Evolutionary conservation across 2,329 filamentous ascomycete species (phyloP), one percentile per base, ranked within the genome.

Genomic region (Microsporum ferrugineum): DNA sequence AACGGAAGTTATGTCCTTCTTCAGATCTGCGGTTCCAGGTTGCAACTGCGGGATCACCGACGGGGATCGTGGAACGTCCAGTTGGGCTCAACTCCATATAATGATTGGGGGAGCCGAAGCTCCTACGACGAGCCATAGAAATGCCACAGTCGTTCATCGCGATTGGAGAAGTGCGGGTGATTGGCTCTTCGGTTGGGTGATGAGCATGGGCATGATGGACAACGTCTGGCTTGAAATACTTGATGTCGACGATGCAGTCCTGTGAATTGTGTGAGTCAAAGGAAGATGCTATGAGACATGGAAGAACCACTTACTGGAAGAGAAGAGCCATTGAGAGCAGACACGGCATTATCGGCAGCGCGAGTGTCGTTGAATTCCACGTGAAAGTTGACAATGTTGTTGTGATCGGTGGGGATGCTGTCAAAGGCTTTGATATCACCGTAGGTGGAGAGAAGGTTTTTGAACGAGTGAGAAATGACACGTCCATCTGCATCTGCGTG

Each of bases 401-500:
- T 64, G 59, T 73, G 70, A 8, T 65, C 65, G 33, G 63, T 67
- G 14, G 67, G 67, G 8, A 71, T 56, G 33, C 67, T 62, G 33
- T 68, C 66, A 59, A 76, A 72, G 1, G 70, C 66, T 63, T 72
- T 74, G 60, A 77, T 64, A 43, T 72, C 69, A 17, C 75, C 75
- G 64, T 74, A 76, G 14, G 70, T 71, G 57, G 67, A 68, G 17
- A 72, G 67, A 49, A 74, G 68, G 23, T 70, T 66, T 60, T 75
- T 71, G 55, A 77, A 67, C 61, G 85, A 79, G 56, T 77, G 72
- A 63, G 84, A 86, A 17, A 75, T 66, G 14, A 64, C 64, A 43
- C 67, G 64, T 56, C 66, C 65, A 65, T 71, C 68, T 34, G 72
- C 64, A 10, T 57, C 63, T 0, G 65, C 65, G 45, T 70, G 66